phyloP scores from a whole-genome alignment of 768 basidiomycete species.

The Tulasnella calospora region DNA sequence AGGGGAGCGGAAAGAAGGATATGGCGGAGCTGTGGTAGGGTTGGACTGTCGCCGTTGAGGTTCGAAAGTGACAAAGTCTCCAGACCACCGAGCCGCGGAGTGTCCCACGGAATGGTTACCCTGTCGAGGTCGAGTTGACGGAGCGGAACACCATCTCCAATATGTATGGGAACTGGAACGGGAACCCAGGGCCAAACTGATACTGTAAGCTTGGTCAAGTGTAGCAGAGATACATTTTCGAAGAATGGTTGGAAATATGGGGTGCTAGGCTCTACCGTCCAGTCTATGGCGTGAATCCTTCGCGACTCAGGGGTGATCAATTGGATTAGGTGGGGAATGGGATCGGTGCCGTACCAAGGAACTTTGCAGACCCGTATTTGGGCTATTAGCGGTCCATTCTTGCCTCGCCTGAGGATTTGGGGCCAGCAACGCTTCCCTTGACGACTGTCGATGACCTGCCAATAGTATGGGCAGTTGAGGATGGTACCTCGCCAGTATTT shows the following conservation, averaged over 20 bases:
- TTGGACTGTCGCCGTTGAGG: not conserved
- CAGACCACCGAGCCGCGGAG: not conserved
- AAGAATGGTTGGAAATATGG: not conserved
- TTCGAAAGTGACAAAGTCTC: not conserved
- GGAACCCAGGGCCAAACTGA: not conserved
- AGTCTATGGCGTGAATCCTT: too few relatives aligned
- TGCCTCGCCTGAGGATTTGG: too few relatives aligned
- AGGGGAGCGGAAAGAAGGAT: not conserved
- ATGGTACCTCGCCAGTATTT: too few relatives aligned
- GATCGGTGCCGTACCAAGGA: too few relatives aligned
- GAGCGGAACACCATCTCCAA: not conserved
- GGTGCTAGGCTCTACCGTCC: too few relatives aligned
- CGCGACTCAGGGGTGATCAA: too few relatives aligned
- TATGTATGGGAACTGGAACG: not conserved
- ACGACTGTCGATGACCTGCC: too few relatives aligned
- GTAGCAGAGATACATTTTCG: not conserved
- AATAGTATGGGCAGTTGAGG: too few relatives aligned
- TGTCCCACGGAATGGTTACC: not conserved
- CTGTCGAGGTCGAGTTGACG: not conserved
- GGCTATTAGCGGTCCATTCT: too few relatives aligned
- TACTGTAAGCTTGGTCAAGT: not conserved
- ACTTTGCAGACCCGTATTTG: too few relatives aligned
- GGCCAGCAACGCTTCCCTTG: too few relatives aligned
- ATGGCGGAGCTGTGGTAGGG: not conserved
- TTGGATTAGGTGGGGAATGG: too few relatives aligned